Evolutionary conservation across 805 yeast species (phyloP), one percentile per base, ranked within the genome.

Genomic region (Clavispora asparagi): DNA sequence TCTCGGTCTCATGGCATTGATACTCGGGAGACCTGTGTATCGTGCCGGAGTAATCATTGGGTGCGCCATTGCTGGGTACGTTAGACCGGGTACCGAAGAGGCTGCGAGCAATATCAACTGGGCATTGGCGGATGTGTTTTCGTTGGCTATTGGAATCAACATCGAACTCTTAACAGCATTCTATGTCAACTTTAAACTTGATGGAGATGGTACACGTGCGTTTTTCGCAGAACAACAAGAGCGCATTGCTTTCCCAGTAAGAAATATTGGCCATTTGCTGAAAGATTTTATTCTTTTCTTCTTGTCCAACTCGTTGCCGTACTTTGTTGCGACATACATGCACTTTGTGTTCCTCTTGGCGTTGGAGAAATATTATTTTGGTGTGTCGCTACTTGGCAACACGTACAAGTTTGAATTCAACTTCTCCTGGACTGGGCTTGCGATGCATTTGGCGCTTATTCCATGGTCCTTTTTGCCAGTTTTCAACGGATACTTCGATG

Each of bases 11-110:
- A 27, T 42, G 3, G 66, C 65, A 0, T 47, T 63, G 13, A n/a
- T 64, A 2, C 10, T 66, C 6, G 76, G 76, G 14, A 39, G 55
- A 27, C 55, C 53, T 10, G 33, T 43, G 2, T 31, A 41, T 13
- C 30, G 44, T 27, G 51, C 52, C 4, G 39, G 17, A 28, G 26
- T 40, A 6, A 39, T 46, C 6, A 17, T 35, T 25, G 37, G 32
- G 5, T 39, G 40, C 9, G 16, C 6, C 19, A 6, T 17, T n/a
- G 4, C 11, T 11, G 9, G 37, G 13, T 11, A 10, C 16, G 8
- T 33, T 1, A 17, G 11, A 9, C 25, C 37, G 10, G 7, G 7
- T 6, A 3, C 13, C 6, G 35, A 17, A 1, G 30, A 28, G 4
- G 10, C n/a, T 6, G 35, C 19, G 6, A 14, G 12, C 5, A 23